Percentiles rank a stretch among this genome's conserved stretches.
Evolutionary conservation across 1,284 basidiomycete genomes (phyloP).

Genomic region (Ceratobasidium sp.): DNA sequence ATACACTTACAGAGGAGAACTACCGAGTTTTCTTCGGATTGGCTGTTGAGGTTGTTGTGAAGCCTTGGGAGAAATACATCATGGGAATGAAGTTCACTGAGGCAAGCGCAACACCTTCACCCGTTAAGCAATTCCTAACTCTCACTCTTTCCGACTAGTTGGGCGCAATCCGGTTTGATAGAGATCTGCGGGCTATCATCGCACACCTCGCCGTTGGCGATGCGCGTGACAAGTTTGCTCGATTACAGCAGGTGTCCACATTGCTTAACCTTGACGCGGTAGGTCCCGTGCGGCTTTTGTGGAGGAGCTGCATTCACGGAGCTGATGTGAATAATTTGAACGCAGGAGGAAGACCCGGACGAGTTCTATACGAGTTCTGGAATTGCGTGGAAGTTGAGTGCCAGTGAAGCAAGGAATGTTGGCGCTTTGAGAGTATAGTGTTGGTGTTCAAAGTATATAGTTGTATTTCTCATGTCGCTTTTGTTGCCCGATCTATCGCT

Average conservation of each 20-base stretch:
- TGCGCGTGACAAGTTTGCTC: slow-evolving; percentile 88
- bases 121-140: slow-evolving; percentile 7
- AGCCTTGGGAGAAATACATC: slow-evolving; percentile 93
- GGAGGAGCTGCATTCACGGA: slow-evolving; percentile 14
- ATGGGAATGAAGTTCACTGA: slow-evolving; percentile 88
- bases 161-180: slow-evolving; percentile 96
- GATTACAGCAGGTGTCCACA: slow-evolving; percentile 93
- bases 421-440: slow-evolving; percentile 66
- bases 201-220: slow-evolving; percentile 87
- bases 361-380: slow-evolving; percentile 93
- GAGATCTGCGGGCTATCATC: slow-evolving; percentile 86
- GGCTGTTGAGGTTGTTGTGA: slow-evolving; percentile 84
- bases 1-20: slow-evolving; percentile 86
- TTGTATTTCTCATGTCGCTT: too few species aligned
- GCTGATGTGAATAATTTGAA: slow-evolving; percentile 31
- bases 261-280: slow-evolving; percentile 90
- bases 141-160: slow-evolving; percentile 63
- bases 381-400: slow-evolving; percentile 86
- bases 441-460: too few species aligned
- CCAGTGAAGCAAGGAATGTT: slow-evolving; percentile 80
- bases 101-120: slow-evolving; percentile 58
- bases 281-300: slow-evolving; percentile 51
- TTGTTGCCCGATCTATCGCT: too few species aligned
- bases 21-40: slow-evolving; percentile 87
- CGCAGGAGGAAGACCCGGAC: slow-evolving; percentile 87